These are phyloP conservation scores for Eucalyptus regnans DNA, from an alignment of 345 rosid genomes.

Conservation along the genomic window DNA sequence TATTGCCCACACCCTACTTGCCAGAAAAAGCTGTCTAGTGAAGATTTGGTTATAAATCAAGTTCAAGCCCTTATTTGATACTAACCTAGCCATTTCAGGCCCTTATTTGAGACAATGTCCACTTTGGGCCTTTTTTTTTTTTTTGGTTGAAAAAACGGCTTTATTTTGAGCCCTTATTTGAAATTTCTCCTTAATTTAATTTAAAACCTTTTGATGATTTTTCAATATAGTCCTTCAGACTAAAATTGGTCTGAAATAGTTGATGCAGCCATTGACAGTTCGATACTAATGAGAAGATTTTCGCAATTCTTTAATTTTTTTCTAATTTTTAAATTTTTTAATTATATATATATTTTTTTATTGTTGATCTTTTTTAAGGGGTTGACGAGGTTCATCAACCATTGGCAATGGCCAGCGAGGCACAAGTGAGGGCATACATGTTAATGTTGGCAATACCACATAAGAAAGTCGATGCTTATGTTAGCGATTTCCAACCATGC, in stretches of 20 bases:
- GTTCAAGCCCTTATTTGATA: no score
- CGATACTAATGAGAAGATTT: neutral
- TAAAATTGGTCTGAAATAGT: neutral
- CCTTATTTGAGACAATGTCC: no score
- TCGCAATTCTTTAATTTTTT: neutral
- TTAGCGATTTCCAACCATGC: neutral
- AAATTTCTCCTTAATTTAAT: neutral
- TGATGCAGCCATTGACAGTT: neutral
- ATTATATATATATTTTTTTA: neutral
- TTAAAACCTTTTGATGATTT: neutral
- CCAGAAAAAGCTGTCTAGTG: no score
- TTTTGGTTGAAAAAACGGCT: rapidly evolving
- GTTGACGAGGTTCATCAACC: rapidly evolving
- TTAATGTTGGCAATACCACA: neutral
- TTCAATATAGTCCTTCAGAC: neutral
- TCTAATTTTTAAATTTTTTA: neutral
- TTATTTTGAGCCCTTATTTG: no score
- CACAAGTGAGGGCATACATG: neutral
- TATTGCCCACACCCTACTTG: no score
- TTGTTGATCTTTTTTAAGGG: neutral
- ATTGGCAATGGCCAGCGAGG: neutral
- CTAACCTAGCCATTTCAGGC: no score
- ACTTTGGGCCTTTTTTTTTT: no score
- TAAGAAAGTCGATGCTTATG: neutral
- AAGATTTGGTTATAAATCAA: no score